Conservation (phyloP, 345 rosid genomes). For the Hibiscus tridactylites region DNA sequence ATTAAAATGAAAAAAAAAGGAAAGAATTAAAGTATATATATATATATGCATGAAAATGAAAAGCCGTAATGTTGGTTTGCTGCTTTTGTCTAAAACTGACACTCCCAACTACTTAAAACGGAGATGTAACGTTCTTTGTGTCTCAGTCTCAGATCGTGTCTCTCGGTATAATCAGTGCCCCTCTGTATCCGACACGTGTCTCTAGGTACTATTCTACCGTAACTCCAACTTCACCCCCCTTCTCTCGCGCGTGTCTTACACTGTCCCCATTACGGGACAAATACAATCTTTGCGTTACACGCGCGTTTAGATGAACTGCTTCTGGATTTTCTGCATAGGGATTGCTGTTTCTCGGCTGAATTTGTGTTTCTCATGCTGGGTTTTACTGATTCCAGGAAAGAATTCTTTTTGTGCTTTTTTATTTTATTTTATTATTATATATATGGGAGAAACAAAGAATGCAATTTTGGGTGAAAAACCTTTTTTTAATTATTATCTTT, state of each 20-base stretch:
- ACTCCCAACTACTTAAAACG: conserved; percentile 8
- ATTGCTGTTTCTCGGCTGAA: neutral
- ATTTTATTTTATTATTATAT: no score
- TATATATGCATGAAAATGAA: neutral
- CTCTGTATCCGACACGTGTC: conserved; percentile 28
- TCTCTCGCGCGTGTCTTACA: neutral
- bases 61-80: conserved; percentile 19
- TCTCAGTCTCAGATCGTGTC: conserved; percentile 19
- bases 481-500: no score
- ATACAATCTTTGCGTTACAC: neutral
- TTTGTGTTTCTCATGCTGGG: neutral
- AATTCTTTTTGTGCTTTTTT: neutral
- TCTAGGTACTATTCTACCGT: neutral
- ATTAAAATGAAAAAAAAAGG: no score
- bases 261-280: no score
- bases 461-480: no score
- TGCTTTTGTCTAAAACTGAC: conserved; percentile 27
- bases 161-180: conserved; percentile 21
- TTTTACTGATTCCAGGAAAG: conserved; percentile 12
- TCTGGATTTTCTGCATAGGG: conserved; percentile 1
- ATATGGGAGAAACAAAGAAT: no score
- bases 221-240: neutral
- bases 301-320: neutral
- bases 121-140: conserved; percentile 16
- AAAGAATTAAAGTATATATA: no score